Base-by-base conservation (phyloP, 1,284 basidiomycete genomes). In the Ceratobasidium sp. region DNA sequence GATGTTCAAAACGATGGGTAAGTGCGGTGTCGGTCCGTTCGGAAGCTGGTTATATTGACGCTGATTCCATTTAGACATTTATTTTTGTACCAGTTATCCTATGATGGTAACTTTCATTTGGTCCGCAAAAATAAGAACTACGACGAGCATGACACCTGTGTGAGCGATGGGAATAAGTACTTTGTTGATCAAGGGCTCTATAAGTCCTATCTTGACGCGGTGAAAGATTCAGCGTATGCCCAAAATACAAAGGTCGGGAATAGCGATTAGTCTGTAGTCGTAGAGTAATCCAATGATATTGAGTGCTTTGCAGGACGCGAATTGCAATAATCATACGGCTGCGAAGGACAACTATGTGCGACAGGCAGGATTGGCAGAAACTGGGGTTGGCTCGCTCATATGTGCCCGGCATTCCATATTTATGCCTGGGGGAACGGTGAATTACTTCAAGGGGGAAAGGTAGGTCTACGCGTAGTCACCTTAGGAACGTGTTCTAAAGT, bases 291-390 rank as follows among this genome's bases (percentile, higher is more conserved):
- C n/a, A n/a, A n/a, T n/a, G n/a, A n/a, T n/a, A n/a, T n/a, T n/a
- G n/a, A n/a, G 17, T 59, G 14, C 17, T 9, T 22, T 45, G 24
- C 22, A 65, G 63, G 47, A 47, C 14, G 27, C 22, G 5, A 45
- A 66, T 5, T 66, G 64, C 24, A 66, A 66, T n/a, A 66, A 66
- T 44, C 64, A 66, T 41, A 22, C 48, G 1, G 51, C 50, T 0
- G 50, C 64, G 1, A 54, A 66, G 14, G 31, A 51, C 15, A 51
- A 29, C 27, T 66, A 50, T 48, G 64, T 66, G 6, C 4, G 36
- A 1, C n/a, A n/a, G 9, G 15, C 33, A 15, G 50, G 64, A 14
- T 27, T 66, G 9, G 64, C 33, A 1, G 48, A 53, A 31, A 33
- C 64, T 1, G 51, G 51, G 1, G 45, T 66, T 9, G 64, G 64